A percentile compares a stretch with the other conserved stretches of the same genome.
These are phyloP conservation scores for Phaeoacremonium minimum DNA, from an alignment of 2,329 filamentous ascomycete genomes.

Conservation along the genomic window DNA sequence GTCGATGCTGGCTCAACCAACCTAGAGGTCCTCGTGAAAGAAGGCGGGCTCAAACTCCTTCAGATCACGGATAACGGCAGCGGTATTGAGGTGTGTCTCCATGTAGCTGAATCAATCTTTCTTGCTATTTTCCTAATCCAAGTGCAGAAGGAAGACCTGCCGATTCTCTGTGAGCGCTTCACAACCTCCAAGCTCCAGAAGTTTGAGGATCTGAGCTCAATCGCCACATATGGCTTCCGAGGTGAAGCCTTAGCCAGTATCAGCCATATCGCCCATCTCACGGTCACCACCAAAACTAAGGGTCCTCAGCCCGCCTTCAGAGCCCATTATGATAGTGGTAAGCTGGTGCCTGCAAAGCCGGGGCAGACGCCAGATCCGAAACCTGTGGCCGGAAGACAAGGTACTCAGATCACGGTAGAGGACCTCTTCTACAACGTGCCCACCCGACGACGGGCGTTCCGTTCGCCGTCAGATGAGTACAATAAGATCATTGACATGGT, in stretches of 20 bases:
- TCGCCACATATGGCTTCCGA: constrained; percentile 95
- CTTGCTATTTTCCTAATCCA: background rate
- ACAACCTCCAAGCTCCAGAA: constrained; percentile 93
- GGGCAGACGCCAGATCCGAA: constrained; percentile 84
- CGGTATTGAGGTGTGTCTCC: constrained; percentile 74
- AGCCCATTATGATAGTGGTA: constrained; percentile 81
- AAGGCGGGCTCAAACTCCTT: constrained; percentile 88
- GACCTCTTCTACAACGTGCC: constrained; percentile 97
- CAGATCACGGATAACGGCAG: constrained; percentile 98
- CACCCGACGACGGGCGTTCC: constrained; percentile 81
- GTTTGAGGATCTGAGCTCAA: constrained; percentile 87
- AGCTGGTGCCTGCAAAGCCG: constrained; percentile 76
- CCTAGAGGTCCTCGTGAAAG: constrained; percentile 87
- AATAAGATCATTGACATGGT: constrained; percentile 97
- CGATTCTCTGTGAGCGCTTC: constrained; percentile 91
- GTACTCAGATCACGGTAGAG: constrained; percentile 94
- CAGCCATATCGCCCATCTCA: constrained; percentile 94
- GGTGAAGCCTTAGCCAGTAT: constrained; percentile 96
- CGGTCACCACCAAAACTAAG: constrained; percentile 89
- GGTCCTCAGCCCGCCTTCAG: constrained; percentile 87
- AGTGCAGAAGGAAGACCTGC: constrained; percentile 76
- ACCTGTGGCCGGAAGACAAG: constrained; percentile 78
- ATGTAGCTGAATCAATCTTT: background rate
- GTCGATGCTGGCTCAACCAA: constrained; percentile 95
- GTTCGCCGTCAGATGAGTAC: constrained; percentile 90